Evolutionary conservation across 306 rosid genomes (phyloP).

Genomic region (Glycyrrhiza uralensis): DNA sequence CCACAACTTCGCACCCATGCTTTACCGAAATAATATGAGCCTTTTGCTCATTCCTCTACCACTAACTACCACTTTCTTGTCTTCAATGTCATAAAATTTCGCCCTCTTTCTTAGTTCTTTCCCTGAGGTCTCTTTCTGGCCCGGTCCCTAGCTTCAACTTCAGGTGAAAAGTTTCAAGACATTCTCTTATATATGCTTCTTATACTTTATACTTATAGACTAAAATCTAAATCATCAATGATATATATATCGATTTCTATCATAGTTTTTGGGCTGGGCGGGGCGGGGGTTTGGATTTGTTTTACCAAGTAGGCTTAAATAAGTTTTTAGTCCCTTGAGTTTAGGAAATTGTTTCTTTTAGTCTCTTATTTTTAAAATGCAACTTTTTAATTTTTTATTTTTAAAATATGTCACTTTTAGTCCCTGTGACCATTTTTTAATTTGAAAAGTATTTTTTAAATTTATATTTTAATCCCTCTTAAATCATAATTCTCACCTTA

Average conservation of each 20-base stretch:
- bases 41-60: conserved; percentile 30
- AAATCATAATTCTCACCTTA: too few relatives aligned
- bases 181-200: conserved; percentile 5
- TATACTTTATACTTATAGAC: neutral
- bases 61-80: conserved; percentile 22
- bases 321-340: too few relatives aligned
- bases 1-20: conserved; percentile 37
- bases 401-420: too few relatives aligned
- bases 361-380: too few relatives aligned
- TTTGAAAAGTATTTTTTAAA: too few relatives aligned
- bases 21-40: conserved; percentile 14
- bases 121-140: conserved; percentile 4
- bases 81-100: neutral
- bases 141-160: conserved; percentile 21
- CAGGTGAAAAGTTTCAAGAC: conserved; percentile 2
- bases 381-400: too few relatives aligned
- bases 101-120: neutral
- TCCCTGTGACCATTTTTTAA: too few relatives aligned
- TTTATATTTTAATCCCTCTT: too few relatives aligned
- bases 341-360: too few relatives aligned
- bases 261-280: neutral
- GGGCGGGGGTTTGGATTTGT: too few relatives aligned
- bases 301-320: too few relatives aligned
- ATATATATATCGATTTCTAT: neutral
- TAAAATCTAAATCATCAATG: neutral